Evolutionary conservation across 2,329 filamentous ascomycete genomes (phyloP).

Genomic region (Venturia carpophila): DNA sequence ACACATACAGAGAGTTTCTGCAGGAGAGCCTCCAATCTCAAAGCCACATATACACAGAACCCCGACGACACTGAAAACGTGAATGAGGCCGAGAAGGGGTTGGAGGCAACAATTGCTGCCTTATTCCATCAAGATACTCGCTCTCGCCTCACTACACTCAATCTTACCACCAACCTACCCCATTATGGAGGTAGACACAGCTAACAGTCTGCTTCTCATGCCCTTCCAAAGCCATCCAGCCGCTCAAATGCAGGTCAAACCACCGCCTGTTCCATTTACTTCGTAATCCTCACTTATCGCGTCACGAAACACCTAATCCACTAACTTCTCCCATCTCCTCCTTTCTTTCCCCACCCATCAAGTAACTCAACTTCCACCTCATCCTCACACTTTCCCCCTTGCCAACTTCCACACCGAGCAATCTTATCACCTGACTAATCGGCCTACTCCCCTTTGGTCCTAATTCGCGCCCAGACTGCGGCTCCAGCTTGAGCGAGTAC

Average conservation of each 20-base stretch:
- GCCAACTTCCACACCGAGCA: constrained; percentile 64
- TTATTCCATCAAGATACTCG: no score
- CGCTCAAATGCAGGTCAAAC: constrained; percentile 9
- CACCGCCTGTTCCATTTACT: not conserved
- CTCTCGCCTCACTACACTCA: no score
- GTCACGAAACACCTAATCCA: constrained; percentile 44
- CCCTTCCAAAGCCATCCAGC: not conserved
- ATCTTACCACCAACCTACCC: no score
- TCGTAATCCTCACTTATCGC: not conserved
- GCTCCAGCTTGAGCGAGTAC: constrained; percentile 71
- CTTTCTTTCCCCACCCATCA: constrained; percentile 54
- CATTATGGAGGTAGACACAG: not conserved
- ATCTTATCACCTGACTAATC: constrained; percentile 71
- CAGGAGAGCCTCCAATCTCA: no score
- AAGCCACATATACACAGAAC: no score
- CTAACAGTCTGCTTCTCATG: not conserved
- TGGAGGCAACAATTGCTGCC: no score
- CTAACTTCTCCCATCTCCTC: constrained; percentile 81
- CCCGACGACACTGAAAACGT: no score
- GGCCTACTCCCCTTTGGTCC: constrained; percentile 58
- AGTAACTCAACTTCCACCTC: constrained; percentile 80
- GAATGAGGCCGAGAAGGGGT: no score
- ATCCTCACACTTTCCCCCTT: constrained; percentile 79
- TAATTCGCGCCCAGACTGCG: constrained; percentile 73
- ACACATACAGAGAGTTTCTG: no score